A percentile compares a stretch with the other conserved stretches of the same genome.
Conservation (phyloP, 2,329 filamentous ascomycete species). For the Pseudonectria foliicola region DNA sequence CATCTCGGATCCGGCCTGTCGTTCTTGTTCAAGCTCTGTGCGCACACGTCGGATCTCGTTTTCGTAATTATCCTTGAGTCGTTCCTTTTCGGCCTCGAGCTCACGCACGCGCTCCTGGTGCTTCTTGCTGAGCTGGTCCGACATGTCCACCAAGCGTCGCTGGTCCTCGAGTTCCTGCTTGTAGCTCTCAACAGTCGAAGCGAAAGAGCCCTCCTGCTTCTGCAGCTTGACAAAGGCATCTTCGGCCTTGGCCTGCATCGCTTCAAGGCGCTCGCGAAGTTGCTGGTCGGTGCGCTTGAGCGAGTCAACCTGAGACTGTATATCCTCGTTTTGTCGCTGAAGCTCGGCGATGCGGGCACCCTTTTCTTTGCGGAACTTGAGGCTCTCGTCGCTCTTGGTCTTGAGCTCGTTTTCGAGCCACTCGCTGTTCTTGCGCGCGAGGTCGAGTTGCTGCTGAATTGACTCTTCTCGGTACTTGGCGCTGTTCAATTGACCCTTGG, state of each 20-base stretch:
- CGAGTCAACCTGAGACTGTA: conserved; percentile 66
- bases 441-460: conserved; percentile 81
- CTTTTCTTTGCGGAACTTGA: conserved; percentile 93
- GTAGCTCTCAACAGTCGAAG: conserved; percentile 78
- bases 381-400: conserved; percentile 77
- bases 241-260: conserved; percentile 79
- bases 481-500: conserved; percentile 70
- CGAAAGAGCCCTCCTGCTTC: conserved; percentile 75
- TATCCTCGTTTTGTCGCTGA: conserved; percentile 82
- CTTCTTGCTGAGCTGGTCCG: conserved; percentile 67
- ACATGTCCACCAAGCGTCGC: conserved; percentile 73
- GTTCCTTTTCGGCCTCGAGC: conserved; percentile 55
- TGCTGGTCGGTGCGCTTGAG: conserved; percentile 73
- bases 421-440: conserved; percentile 83
- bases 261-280: conserved; percentile 72
- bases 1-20: conserved; percentile 36
- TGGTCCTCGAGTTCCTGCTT: conserved; percentile 78
- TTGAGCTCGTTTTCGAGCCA: conserved; percentile 91
- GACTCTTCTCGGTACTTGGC: conserved; percentile 88
- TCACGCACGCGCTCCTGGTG: conserved; percentile 64
- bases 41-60: conserved; percentile 50
- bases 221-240: conserved; percentile 77
- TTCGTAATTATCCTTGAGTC: conserved; percentile 57
- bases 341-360: conserved; percentile 81
- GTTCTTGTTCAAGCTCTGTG: conserved; percentile 50